phyloP scores from a whole-genome alignment of 306 rosid species.

The Sphenostylis stenocarpa region DNA sequence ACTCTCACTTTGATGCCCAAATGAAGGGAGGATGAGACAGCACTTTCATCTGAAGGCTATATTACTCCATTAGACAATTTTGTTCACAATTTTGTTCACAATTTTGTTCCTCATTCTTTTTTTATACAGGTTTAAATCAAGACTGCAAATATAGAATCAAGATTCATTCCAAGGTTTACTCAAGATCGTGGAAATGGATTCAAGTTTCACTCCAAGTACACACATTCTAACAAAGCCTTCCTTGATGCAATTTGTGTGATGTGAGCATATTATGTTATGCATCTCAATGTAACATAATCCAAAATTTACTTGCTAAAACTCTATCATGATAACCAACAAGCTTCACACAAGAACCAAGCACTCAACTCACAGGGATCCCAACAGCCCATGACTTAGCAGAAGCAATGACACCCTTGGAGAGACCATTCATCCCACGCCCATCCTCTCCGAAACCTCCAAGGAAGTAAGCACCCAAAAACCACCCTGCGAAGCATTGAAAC shows the following conservation, averaged over 20 bases:
- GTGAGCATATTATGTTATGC: not conserved
- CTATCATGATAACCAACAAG: not conserved
- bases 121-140: not conserved
- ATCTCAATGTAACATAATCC: not conserved
- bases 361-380: constrained; percentile 81
- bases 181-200: not conserved
- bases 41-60: not conserved
- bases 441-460: constrained; percentile 91
- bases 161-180: not conserved
- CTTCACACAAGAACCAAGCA: not conserved
- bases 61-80: not conserved
- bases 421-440: constrained; percentile 89
- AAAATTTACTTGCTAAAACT: not conserved
- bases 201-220: not conserved
- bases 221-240: not conserved
- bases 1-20: not conserved
- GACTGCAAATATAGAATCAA: not conserved
- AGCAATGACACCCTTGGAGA: constrained; percentile 68
- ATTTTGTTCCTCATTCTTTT: not conserved
- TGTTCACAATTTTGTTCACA: not conserved
- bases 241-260: not conserved
- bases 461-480: constrained; percentile 93
- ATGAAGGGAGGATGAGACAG: not conserved
- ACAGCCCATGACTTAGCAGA: constrained; percentile 86
- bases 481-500: constrained; percentile 52